Base-by-base conservation (phyloP, 2,329 filamentous ascomycete genomes). In the Pseudocercospora eumusae region DNA sequence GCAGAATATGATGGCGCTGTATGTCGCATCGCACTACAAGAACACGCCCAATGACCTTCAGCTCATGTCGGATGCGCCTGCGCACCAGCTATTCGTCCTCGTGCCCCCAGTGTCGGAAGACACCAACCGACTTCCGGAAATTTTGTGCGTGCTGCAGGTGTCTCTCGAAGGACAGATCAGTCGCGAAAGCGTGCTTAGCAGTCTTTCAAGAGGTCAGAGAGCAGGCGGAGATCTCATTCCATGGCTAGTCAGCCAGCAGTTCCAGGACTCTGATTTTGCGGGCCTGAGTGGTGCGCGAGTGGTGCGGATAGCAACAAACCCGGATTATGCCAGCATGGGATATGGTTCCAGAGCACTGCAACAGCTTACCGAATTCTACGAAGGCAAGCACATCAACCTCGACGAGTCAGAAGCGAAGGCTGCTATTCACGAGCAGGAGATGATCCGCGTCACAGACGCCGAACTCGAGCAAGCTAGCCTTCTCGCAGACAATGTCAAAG, bases 31-130 rank as follows among this genome's bases (percentile, higher is more conserved):
- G 69, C 92, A 96, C 77, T 97, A 99, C 82, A 98, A 98, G 78
- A 99, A 99, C 78, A 92, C 93, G 0, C 95, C 95, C 0, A 96
- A 99, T 71, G 95, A 99, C 72, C 83, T 99, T n/a, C 95, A 98
- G 75, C 85, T 99, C 61, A 96, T 99, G 92, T 96, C 92, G 64
- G 95, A 99, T 77, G 95, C 95, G 0, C 95, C 95, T 1, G 93
- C 95, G 0, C 95, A 99, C 77, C 93, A 98, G 75, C 85, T 99
- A 6, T 99, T 95, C 71, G 95, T 98, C 9, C 86, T 99, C 23
- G 92, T 96, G 2, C 90, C 93, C 2, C 93, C 95, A 0, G 87
- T 93, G 15, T 83, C 89, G 2, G 90, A 93, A 67, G 86, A 88
- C 57, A 87, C 87, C 58, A 88, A 88, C 59, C 88, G 88, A 68